These are phyloP conservation scores for Coriaria nepalensis DNA, from an alignment of 306 rosid genomes.

Conservation along the genomic window DNA sequence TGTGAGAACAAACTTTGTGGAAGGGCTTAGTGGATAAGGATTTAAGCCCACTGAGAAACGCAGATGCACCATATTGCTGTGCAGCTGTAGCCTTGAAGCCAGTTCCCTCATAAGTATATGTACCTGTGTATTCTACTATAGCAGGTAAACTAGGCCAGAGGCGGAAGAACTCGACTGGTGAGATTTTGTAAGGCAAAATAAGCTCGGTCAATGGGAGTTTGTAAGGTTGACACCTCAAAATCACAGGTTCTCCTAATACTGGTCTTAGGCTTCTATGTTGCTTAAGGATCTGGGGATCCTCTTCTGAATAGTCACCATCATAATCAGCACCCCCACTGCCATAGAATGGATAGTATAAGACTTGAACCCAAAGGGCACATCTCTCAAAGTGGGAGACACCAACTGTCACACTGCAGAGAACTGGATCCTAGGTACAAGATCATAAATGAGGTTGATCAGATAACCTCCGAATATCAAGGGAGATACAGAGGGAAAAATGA, in stretches of 20 bases:
- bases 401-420: slow-evolving; percentile 81
- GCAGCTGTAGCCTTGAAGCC: slow-evolving; percentile 98
- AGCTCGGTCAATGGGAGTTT: slow-evolving; percentile 88
- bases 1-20: slow-evolving; percentile 92
- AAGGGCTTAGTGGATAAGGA: slow-evolving; percentile 88
- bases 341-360: slow-evolving; percentile 87
- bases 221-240: slow-evolving; percentile 93
- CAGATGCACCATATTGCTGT: slow-evolving; percentile 91
- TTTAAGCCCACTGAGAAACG: slow-evolving; percentile 91
- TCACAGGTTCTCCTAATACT: slow-evolving; percentile 93
- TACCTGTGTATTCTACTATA: slow-evolving; percentile 76
- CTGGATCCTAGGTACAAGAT: slow-evolving; percentile 69
- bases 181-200: slow-evolving; percentile 78
- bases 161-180: slow-evolving; percentile 94
- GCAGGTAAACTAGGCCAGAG: slow-evolving; percentile 99
- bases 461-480: slow-evolving; percentile 2
- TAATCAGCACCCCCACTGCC: slow-evolving; percentile 88
- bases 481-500: neutral
- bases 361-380: slow-evolving; percentile 96
- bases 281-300: slow-evolving; percentile 81
- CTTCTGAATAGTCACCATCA: slow-evolving; percentile 90
- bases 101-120: slow-evolving; percentile 96
- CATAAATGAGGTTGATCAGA: slow-evolving; percentile 19
- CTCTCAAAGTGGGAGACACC: slow-evolving; percentile 96
- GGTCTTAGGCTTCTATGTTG: slow-evolving; percentile 96